phyloP scores from a whole-genome alignment of 169 alveolate species.

The Cryptosporidium tyzzeri region DNA sequence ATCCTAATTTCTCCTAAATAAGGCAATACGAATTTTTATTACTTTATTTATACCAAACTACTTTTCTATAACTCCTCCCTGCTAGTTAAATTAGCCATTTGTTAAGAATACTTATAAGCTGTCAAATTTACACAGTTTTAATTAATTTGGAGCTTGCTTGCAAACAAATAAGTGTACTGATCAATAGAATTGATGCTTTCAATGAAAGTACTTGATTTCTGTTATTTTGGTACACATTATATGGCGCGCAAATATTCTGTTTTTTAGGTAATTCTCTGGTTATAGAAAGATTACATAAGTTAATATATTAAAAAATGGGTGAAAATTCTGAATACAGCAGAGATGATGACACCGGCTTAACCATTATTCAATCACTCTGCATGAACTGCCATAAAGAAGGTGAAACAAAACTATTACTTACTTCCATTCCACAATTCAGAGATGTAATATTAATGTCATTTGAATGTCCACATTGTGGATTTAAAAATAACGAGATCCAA shows the following conservation, averaged over 20 bases:
- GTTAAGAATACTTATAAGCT: no score
- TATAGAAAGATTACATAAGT: neutral
- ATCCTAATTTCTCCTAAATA: no score
- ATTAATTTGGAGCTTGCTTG: neutral
- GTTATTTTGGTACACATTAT: neutral
- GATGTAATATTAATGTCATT: conserved; percentile 91
- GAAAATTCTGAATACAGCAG: conserved; percentile 14
- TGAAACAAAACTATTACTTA: conserved; percentile 87
- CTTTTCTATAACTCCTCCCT: neutral
- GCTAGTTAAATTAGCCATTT: neutral
- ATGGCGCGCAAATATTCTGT: conserved; percentile 4
- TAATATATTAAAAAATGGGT: conserved; percentile 10
- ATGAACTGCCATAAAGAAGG: conserved; percentile 92
- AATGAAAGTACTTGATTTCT: neutral
- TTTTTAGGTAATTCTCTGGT: neutral
- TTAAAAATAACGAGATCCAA: conserved; percentile 91
- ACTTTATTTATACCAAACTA: neutral
- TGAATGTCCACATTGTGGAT: conserved; percentile 94
- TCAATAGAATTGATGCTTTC: no score
- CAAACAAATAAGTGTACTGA: no score
- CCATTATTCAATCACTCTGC: conserved; percentile 89
- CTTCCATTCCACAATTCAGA: conserved; percentile 93
- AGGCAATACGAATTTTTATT: neutral
- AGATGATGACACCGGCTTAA: conserved; percentile 82
- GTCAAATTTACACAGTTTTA: neutral